Base-by-base conservation (phyloP, 345 rosid genomes). In the Heritiera fomes region DNA sequence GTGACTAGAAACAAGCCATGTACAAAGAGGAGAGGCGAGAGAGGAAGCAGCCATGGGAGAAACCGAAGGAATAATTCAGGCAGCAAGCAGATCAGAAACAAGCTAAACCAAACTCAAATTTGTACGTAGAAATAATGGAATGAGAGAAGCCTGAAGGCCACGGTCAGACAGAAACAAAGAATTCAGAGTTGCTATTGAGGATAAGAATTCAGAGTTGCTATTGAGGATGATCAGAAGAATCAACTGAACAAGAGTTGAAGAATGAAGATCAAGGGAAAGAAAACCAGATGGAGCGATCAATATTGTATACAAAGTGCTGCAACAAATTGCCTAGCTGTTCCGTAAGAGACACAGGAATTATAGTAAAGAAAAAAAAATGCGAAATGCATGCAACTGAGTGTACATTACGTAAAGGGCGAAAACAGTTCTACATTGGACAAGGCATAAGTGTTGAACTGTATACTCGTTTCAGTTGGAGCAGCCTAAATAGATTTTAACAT, bases 31-130 rank as follows among this genome's bases (percentile, higher is more conserved):
- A 62, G 38, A 60, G 28, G 32, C 64, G 28, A 60, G 64, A 34
- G 20, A 32, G 17, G n/a, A 32, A 32, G 43, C 68, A 32, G 68
- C 68, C 68, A 63, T 63, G 68, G 68, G 6, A 62, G 67, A 62
- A 61, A 61, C 8, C 40, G 4, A 28, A 15, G n/a, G 8, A 59
- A 59, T 18, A 6, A 55, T 17, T 58, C 30, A 20, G 4, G 2
- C 11, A 8, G 4, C 10, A 58, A 58, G 30, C 30, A 58, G 30
- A 58, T 58, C 30, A 58, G 62, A 20, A 34, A 58, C 30, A 12
- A 58, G 62, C 12, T 58, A 58, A 58, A 58, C 28, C 30, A 58
- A 55, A 55, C 23, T 13, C 17, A 50, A 53, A 53, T 53, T 0
- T 15, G 38, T 34, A 56, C 60, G 23, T 50, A 17, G 58, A 15